Base-by-base conservation (phyloP, 345 rosid genomes). In the Kandelia obovata region DNA sequence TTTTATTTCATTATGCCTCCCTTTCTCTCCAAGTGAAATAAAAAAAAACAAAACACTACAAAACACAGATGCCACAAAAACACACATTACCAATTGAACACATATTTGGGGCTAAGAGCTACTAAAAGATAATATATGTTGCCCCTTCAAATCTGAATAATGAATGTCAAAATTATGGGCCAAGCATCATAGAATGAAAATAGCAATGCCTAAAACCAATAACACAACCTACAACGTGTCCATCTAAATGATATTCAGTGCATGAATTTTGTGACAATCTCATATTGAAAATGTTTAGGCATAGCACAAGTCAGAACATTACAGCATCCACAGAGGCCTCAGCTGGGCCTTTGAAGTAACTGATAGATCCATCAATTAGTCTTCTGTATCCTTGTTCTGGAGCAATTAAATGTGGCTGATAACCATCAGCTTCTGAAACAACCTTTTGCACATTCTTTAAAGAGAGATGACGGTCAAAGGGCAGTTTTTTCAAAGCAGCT, bases 371-470 rank as follows among this genome's bases (percentile, higher is more conserved):
- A 81, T 95, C 98, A 79, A 95, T 95, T 66, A 95, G 94, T 83
- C 99, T 87, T 87, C 98, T 87, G 72, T 95, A 95, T 68, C 98
- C 99, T 85, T 95, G 99, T 72, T 95, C 99, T 62, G 98, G 98
- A 82, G 99, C 99, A 78, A 95, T 92, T 80, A 95, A 81, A 87
- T 95, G 99, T 68, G 99, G 99, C 81, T 95, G 99, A 83, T 95
- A 95, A 80, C 99, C 99, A 85, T 95, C 99, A 64, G 99, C 99
- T 82, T 95, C 90, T 62, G 98, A 90, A 60, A 95, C 99, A 68
- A 95, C 94, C 78, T 86, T 95, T 77, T 90, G 97, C 64, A 95
- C 99, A 87, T 92, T 95, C 85, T 87, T 95, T 57, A 84, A 69
- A 46, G 98, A 92, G 72, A 95, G 92, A 80, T 95, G 98, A 25